A percentile compares a stretch with the other conserved stretches of the same genome.
Conservation (phyloP, 768 basidiomycete genomes). For the Kwoniella bestiolae region DNA sequence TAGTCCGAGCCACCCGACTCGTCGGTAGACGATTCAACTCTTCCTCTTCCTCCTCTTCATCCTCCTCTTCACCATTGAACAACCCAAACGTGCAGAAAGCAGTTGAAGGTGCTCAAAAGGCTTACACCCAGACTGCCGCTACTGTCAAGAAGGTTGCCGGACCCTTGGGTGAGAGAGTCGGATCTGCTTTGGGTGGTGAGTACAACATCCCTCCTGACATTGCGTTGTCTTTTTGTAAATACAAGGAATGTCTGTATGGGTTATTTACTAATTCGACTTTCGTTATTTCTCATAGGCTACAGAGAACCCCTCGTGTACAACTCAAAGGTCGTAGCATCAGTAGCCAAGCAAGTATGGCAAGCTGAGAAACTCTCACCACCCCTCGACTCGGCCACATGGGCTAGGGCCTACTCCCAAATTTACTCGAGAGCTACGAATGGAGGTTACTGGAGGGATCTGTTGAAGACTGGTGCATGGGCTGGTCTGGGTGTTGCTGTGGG, state of each 20-base stretch:
- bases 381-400: slow-evolving; percentile 47
- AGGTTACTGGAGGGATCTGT: slow-evolving; percentile 43
- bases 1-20: slow-evolving; percentile 33
- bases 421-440: slow-evolving; percentile 44
- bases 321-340: slow-evolving; percentile 54
- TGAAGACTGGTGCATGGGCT: slow-evolving; percentile 56
- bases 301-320: slow-evolving; percentile 52
- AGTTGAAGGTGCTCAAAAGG: slow-evolving; percentile 50
- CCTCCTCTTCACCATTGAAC: slow-evolving; percentile 27
- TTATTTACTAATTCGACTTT: not conserved
- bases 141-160: slow-evolving; percentile 55
- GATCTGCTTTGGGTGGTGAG: slow-evolving; percentile 52
- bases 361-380: slow-evolving; percentile 57
- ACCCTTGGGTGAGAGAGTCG: slow-evolving; percentile 54
- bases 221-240: too few relatives aligned
- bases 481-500: slow-evolving; percentile 55
- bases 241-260: too few relatives aligned
- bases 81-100: slow-evolving; percentile 55
- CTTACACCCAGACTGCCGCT: slow-evolving; percentile 39
- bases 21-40: slow-evolving; percentile 45
- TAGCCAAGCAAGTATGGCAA: slow-evolving; percentile 57
- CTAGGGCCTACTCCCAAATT: slow-evolving; percentile 52
- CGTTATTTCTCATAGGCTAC: slow-evolving; percentile 36
- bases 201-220: too few relatives aligned
- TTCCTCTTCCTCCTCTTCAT: slow-evolving; percentile 28